A percentile compares a stretch with the other conserved stretches of the same genome.
phyloP scores from a whole-genome alignment of 2,329 filamentous ascomycete genomes.

The Didymella exigua region DNA sequence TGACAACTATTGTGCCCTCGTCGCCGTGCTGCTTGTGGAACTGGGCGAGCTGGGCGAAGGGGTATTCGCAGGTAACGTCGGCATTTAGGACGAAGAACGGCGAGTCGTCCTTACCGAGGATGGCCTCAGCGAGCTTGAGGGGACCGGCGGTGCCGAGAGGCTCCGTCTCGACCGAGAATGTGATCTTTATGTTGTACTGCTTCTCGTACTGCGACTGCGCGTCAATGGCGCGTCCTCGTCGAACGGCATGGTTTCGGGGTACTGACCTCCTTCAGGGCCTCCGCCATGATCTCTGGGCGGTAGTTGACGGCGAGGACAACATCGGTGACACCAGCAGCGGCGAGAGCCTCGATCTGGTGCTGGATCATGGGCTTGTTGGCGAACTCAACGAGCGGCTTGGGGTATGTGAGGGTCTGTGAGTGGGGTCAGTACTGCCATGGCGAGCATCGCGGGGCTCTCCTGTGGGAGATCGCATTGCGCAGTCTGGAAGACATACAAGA shows the following conservation, averaged over 20 bases:
- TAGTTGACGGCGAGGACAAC: constrained; percentile 99
- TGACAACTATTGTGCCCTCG: constrained; percentile 97
- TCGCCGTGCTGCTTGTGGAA: constrained; percentile 94
- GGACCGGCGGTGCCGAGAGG: constrained; percentile 94
- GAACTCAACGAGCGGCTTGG: constrained; percentile 97
- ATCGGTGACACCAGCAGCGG: constrained; percentile 91
- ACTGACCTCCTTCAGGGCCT: constrained; percentile 82
- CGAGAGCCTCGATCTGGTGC: constrained; percentile 95
- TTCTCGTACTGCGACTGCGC: constrained; percentile 72
- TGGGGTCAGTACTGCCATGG: constrained; percentile 29
- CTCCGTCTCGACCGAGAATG: constrained; percentile 95
- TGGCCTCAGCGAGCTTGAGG: constrained; percentile 91
- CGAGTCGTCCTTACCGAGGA: constrained; percentile 87
- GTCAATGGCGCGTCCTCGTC: constrained; percentile 18
- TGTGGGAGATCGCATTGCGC: constrained; percentile 26
- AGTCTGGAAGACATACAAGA: constrained; percentile 65
- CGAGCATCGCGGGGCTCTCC: constrained; percentile 28
- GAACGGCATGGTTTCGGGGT: not conserved
- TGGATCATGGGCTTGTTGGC: constrained; percentile 99
- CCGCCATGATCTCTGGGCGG: constrained; percentile 96
- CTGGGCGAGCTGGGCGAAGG: constrained; percentile 83
- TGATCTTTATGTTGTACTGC: constrained; percentile 91
- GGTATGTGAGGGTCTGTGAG: constrained; percentile 85
- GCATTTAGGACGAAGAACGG: constrained; percentile 99
- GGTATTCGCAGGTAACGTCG: constrained; percentile 97